phyloP scores from a whole-genome alignment of 345 rosid species.

The Eucalyptus polybractea region DNA sequence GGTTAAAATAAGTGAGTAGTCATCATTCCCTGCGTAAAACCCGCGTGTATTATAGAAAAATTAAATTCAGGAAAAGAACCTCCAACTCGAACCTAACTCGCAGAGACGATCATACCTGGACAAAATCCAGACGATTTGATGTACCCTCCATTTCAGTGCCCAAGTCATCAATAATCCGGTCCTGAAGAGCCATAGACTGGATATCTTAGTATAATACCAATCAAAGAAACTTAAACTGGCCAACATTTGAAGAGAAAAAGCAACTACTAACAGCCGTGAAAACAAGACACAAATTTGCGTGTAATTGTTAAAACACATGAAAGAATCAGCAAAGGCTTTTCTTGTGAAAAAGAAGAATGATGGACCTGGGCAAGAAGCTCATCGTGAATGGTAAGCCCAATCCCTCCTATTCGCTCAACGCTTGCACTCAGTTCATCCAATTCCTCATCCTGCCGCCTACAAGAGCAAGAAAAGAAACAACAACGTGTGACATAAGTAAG shows the following conservation, averaged over 20 bases:
- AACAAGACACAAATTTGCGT: background rate
- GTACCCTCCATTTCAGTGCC: constrained; percentile 89
- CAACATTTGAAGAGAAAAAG: background rate
- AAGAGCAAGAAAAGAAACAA: background rate
- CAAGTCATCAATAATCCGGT: constrained; percentile 70
- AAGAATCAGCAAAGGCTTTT: background rate
- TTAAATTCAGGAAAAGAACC: background rate
- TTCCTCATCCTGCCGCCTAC: constrained; percentile 95
- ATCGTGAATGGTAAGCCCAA: constrained; percentile 96
- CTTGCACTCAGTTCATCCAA: constrained; percentile 91
- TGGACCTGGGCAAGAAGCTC: constrained; percentile 80
- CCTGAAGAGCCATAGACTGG: constrained; percentile 31
- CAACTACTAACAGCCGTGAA: background rate
- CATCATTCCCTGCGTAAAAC: background rate
- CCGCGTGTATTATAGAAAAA: background rate
- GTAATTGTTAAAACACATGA: background rate
- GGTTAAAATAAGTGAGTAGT: background rate
- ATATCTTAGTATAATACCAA: background rate
- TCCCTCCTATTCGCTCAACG: constrained; percentile 87
- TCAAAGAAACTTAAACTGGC: background rate
- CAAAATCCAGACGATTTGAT: constrained; percentile 86
- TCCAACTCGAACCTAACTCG: background rate
- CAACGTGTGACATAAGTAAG: background rate
- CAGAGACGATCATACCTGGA: constrained; percentile 43
- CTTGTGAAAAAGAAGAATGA: background rate